Evolutionary conservation across 163 green algal genomes (phyloP).

Genomic region (Scenedesmus sp.): DNA sequence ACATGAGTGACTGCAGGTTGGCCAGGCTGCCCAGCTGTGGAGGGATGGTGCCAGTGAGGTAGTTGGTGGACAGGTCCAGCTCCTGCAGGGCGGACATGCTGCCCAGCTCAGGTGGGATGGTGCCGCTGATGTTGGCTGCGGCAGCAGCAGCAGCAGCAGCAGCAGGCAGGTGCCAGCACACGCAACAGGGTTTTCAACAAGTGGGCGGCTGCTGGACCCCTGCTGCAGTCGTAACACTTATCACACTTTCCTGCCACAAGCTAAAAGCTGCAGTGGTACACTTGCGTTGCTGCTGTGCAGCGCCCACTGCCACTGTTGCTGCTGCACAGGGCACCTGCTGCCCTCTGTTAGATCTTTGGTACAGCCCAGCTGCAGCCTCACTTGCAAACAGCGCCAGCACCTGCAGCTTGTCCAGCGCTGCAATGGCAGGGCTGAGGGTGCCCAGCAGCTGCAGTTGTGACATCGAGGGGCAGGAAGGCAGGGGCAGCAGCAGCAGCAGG

Average conservation of each 20-base stretch:
- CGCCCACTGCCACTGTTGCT: background rate
- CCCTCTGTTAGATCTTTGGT: background rate
- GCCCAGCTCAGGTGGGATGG: constrained; percentile 24
- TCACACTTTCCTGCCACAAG: background rate
- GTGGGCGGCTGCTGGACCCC: background rate
- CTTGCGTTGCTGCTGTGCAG: background rate
- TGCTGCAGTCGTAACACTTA: background rate
- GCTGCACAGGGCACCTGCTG: background rate
- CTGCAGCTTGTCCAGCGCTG: background rate
- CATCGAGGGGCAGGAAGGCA: background rate
- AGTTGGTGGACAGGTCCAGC: constrained; percentile 36
- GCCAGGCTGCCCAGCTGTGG: background rate
- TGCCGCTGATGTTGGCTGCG: constrained; percentile 30
- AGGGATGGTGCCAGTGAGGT: constrained; percentile 26
- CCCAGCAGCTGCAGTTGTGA: background rate
- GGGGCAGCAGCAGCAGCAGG: background rate
- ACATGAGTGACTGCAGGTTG: constrained; percentile 14
- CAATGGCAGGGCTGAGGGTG: constrained; percentile 6
- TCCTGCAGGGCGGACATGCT: constrained; percentile 19
- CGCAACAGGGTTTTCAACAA: background rate
- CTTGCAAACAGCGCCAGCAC: constrained; percentile 9
- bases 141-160: background rate
- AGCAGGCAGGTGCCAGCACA: background rate
- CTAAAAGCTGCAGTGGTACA: background rate
- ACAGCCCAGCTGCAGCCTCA: background rate